Conservation (phyloP, 306 rosid species). For the Pyrus betulifolia region DNA sequence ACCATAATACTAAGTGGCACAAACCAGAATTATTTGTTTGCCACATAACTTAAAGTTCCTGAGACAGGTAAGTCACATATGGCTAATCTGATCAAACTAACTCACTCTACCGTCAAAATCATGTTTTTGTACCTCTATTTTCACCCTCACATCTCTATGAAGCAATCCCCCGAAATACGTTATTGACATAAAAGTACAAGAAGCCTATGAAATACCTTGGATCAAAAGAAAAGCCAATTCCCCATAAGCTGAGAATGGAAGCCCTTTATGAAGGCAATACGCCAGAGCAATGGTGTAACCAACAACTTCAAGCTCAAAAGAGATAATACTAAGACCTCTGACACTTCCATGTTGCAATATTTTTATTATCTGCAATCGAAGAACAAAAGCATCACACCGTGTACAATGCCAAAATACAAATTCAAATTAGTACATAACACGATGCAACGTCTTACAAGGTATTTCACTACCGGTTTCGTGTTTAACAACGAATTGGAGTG, state of each 20-base stretch:
- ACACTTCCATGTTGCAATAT: conserved; percentile 66
- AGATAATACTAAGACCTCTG: conserved; percentile 73
- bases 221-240: conserved; percentile 76
- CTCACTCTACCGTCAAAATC: neutral
- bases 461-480: neutral
- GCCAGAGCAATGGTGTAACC: conserved; percentile 88
- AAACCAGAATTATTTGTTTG: neutral
- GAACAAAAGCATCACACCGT: neutral
- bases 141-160: neutral
- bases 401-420: neutral
- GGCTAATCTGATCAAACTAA: neutral
- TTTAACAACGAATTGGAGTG: neutral
- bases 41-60: neutral
- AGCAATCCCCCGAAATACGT: neutral
- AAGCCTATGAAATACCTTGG: conserved; percentile 49
- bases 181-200: neutral
- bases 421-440: neutral
- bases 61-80: neutral
- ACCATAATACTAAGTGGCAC: too few relatives aligned
- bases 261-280: conserved; percentile 85
- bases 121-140: neutral
- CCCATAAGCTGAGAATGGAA: conserved; percentile 91
- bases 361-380: conserved; percentile 53
- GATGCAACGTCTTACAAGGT: neutral
- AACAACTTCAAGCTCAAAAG: conserved; percentile 83